A percentile compares a stretch with the other conserved stretches of the same genome.
These are phyloP conservation scores for Phaeodactylum tricornutum DNA, from an alignment of 108 stramenopile genomes.

Conservation along the genomic window DNA sequence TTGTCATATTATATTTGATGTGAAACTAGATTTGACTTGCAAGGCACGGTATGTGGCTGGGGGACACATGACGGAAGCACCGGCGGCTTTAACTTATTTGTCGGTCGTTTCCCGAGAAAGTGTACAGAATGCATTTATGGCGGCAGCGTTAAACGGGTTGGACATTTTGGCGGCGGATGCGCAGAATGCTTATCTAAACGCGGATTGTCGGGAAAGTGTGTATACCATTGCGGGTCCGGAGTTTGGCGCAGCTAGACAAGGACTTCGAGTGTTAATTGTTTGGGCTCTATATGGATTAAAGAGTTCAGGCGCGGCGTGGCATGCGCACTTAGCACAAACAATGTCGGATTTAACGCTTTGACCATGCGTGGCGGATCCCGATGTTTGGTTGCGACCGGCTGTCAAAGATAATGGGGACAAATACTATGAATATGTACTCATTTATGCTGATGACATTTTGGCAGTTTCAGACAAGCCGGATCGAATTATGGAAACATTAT, in stretches of 20 bases:
- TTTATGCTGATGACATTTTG: slow-evolving; percentile 24
- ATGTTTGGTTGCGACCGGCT: slow-evolving; percentile 26
- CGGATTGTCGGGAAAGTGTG: slow-evolving; percentile 16
- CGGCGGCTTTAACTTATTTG: slow-evolving; percentile 23
- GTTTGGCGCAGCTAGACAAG: slow-evolving; percentile 18
- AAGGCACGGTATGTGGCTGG: slow-evolving; percentile 22
- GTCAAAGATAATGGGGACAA: slow-evolving; percentile 4
- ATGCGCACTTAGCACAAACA: slow-evolving; percentile 1
- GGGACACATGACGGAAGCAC: slow-evolving; percentile 22
- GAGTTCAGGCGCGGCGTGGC: slow-evolving; percentile 11
- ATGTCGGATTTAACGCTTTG: too few species aligned
- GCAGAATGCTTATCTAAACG: slow-evolving; percentile 33
- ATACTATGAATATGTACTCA: slow-evolving; percentile 24
- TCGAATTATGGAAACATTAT: slow-evolving; percentile 2
- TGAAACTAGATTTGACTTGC: slow-evolving; percentile 25
- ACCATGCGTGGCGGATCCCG: slow-evolving; percentile 15
- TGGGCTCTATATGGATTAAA: slow-evolving; percentile 25
- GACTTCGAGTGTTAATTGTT: slow-evolving; percentile 4
- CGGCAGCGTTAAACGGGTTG: slow-evolving; percentile 30
- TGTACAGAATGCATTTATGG: slow-evolving; percentile 24
- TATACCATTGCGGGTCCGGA: slow-evolving; percentile 18
- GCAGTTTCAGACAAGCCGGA: slow-evolving; percentile 3
- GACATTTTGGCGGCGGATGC: slow-evolving; percentile 27
- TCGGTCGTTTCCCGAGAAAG: slow-evolving; percentile 37
- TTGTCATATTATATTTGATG: slow-evolving; percentile 33